phyloP scores from a whole-genome alignment of 257 asterid genomes.

The Paraleonurus japonicus region DNA sequence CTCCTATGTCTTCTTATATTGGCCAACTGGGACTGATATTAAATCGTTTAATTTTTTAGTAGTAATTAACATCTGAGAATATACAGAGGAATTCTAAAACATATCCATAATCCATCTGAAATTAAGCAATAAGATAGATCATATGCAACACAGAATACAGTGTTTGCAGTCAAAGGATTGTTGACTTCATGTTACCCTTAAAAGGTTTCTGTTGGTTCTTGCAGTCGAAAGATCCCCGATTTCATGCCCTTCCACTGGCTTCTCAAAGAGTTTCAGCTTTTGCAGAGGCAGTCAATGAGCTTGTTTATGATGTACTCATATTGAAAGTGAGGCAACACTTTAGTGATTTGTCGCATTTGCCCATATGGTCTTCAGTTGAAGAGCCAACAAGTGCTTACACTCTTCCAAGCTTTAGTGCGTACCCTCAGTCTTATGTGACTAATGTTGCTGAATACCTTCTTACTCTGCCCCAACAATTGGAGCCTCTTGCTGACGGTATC shows the following conservation, averaged over 20 bases:
- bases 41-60: neutral
- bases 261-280: constrained; percentile 87
- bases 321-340: constrained; percentile 85
- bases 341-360: constrained; percentile 63
- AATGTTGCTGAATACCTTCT: constrained; percentile 97
- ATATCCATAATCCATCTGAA: constrained; percentile 6
- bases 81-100: neutral
- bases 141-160: neutral
- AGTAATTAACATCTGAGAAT: constrained; percentile 1
- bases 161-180: constrained; percentile 73
- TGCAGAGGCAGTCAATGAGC: constrained; percentile 90
- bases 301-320: constrained; percentile 92
- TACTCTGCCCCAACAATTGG: constrained; percentile 93
- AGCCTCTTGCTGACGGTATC: constrained; percentile 94
- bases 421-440: constrained; percentile 90
- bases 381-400: constrained; percentile 64
- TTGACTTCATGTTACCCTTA: constrained; percentile 42
- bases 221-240: constrained; percentile 98
- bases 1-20: constrained; percentile 10
- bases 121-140: constrained; percentile 1
- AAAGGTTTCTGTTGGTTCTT: constrained; percentile 29
- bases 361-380: constrained; percentile 90
- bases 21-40: neutral
- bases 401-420: constrained; percentile 86
- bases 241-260: constrained; percentile 93